These are phyloP conservation scores for Acanthamoeba polyphaga DNA, from an alignment of 208 protist genomes.

Conservation along the genomic window DNA sequence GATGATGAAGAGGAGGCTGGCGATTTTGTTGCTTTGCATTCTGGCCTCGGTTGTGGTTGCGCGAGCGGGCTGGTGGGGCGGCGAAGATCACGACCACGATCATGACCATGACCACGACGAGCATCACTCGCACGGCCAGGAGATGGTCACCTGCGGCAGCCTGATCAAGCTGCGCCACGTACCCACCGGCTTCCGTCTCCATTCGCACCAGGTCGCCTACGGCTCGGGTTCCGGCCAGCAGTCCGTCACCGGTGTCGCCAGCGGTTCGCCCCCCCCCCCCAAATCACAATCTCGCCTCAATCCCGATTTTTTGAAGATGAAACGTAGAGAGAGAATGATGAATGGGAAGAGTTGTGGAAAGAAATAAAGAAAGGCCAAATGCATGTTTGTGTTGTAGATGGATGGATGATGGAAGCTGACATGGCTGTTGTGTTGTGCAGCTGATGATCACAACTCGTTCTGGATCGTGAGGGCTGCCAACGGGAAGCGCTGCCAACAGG, in stretches of 20 bases:
- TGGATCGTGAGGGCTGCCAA: constrained; percentile 82
- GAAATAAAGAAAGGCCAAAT: no score
- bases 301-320: neutral
- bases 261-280: constrained; percentile 56
- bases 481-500: constrained; percentile 73
- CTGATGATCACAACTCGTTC: constrained; percentile 64
- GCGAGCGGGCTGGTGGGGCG: constrained; percentile 38
- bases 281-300: neutral
- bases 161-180: constrained; percentile 86
- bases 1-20: neutral
- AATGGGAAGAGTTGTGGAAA: no score
- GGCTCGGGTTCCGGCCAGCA: constrained; percentile 87
- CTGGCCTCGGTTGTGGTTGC: neutral
- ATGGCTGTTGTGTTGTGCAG: neutral
- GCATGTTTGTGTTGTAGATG: neutral
- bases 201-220: constrained; percentile 87
- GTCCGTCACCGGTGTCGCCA: constrained; percentile 86
- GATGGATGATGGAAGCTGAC: neutral
- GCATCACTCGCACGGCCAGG: neutral
- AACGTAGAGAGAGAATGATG: neutral
- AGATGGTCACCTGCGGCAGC: constrained; percentile 88
- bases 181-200: constrained; percentile 78
- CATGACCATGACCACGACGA: constrained; percentile 74
- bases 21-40: neutral
- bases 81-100: neutral